Evolutionary conservation across 768 basidiomycete species (phyloP).

Genomic region (Termitomyces sp.): DNA sequence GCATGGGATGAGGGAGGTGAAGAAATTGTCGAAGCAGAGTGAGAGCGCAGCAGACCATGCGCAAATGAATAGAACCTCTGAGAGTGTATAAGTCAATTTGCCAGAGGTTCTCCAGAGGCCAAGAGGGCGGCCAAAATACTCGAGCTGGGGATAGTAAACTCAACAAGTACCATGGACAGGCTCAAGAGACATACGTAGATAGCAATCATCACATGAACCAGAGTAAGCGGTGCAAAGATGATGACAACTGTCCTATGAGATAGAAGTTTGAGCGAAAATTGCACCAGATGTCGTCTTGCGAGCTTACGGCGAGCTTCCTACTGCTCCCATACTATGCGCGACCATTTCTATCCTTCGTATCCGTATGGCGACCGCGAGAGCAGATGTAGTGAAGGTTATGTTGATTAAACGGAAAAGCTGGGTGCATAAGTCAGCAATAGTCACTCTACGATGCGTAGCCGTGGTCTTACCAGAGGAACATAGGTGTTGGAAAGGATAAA

Average conservation of each 20-base stretch:
- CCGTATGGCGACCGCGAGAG: constrained; percentile 72
- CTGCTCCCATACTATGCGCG: constrained; percentile 52
- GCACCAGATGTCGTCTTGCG: not conserved
- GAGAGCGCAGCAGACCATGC: constrained; percentile 90
- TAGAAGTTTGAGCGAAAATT: not conserved
- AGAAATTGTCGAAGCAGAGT: constrained; percentile 87
- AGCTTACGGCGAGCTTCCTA: constrained; percentile 79
- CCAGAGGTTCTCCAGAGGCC: constrained; percentile 89
- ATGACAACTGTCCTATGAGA: constrained; percentile 68
- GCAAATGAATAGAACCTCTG: constrained; percentile 88
- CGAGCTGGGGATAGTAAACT: constrained; percentile 47
- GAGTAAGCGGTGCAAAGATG: constrained; percentile 77
- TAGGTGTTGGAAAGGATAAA: constrained; percentile 74
- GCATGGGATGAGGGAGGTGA: constrained; percentile 81
- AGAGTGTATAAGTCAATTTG: constrained; percentile 81
- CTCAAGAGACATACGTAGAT: constrained; percentile 60
- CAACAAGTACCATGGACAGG: not conserved
- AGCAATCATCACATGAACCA: constrained; percentile 80
- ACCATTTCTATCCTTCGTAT: constrained; percentile 57
- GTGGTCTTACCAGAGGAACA: constrained; percentile 62
- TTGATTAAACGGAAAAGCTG: constrained; percentile 85
- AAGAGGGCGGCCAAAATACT: constrained; percentile 88
- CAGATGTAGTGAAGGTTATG: constrained; percentile 73
- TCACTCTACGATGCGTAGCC: not conserved
- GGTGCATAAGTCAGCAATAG: constrained; percentile 4